Conservation (phyloP, 805 yeast genomes). For the Millerozyma acaciae region DNA sequence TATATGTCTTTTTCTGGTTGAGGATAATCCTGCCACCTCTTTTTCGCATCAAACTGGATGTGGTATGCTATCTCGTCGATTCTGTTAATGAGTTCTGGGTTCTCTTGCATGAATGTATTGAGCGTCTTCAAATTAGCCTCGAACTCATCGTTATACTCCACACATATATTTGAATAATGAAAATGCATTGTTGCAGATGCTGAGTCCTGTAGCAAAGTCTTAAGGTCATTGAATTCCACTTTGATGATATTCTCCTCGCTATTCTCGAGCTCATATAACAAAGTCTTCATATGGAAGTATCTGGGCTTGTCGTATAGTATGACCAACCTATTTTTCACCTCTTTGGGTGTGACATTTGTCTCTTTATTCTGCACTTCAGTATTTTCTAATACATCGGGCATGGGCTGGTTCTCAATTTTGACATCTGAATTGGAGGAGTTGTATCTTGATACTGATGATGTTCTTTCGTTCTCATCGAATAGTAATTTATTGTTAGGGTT, state of each 20-base stretch:
- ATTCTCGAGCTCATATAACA: constrained; percentile 20
- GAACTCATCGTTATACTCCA: constrained; percentile 31
- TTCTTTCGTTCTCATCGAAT: background rate
- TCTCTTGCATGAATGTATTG: constrained; percentile 17
- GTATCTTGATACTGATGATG: background rate
- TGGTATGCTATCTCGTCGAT: constrained; percentile 29
- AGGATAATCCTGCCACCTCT: constrained; percentile 30
- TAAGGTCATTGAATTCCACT: constrained; percentile 17
- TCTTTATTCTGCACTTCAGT: background rate
- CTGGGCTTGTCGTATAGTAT: constrained; percentile 25
- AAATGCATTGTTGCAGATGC: constrained; percentile 5
- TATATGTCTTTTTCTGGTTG: constrained; percentile 23
- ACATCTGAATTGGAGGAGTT: background rate
- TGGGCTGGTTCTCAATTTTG: background rate
- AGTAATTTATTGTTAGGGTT: background rate
- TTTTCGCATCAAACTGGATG: constrained; percentile 28
- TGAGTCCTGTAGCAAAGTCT: constrained; percentile 4
- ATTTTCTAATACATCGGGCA: background rate
- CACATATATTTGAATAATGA: constrained; percentile 23
- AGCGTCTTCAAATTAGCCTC: constrained; percentile 18
- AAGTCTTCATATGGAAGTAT: constrained; percentile 23
- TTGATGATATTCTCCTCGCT: constrained; percentile 16
- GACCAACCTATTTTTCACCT: constrained; percentile 13
- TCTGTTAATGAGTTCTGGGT: constrained; percentile 12
- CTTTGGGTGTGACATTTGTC: background rate